Conservation (phyloP, 345 rosid species). For the Salix dunnii region DNA sequence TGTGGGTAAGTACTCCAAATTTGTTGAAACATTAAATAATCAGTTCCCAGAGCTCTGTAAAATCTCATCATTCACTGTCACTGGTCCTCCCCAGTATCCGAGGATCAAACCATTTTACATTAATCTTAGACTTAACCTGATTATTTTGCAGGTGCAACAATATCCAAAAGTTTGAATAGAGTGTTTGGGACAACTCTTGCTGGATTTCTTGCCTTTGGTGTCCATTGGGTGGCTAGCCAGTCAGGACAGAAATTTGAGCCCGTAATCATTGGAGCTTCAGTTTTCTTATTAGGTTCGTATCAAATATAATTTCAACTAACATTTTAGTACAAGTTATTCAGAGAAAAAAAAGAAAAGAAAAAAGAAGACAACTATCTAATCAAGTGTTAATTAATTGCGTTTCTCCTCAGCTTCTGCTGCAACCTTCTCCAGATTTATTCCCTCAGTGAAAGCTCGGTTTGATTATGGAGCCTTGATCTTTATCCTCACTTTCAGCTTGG, state of each 20-base stretch:
- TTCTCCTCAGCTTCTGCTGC: conserved; percentile 35
- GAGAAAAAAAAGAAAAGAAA: not conserved
- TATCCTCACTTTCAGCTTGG: conserved; percentile 44
- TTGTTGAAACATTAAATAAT: not conserved
- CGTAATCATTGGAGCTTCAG: conserved; percentile 31
- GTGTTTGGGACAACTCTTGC: conserved; percentile 40
- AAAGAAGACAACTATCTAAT: not conserved
- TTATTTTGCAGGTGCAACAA: conserved; percentile 37
- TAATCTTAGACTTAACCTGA: not conserved
- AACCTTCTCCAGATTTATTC: conserved; percentile 41
- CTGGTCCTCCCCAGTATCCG: not conserved
- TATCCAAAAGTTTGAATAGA: conserved; percentile 41
- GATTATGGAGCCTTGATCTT: conserved; percentile 49
- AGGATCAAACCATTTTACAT: not conserved
- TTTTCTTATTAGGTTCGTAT: conserved; percentile 41
- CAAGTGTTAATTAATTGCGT: not conserved
- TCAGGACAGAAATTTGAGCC: conserved; percentile 39
- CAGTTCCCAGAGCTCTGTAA: not conserved
- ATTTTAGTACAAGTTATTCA: not conserved
- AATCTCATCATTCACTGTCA: not conserved
- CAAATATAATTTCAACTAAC: not conserved
- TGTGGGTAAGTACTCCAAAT: conserved; percentile 31
- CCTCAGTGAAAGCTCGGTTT: conserved; percentile 30
- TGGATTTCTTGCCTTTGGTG: conserved; percentile 43
- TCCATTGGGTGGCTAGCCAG: conserved; percentile 42